Percentiles rank a stretch among this genome's conserved stretches.
Conservation (phyloP, 2,329 filamentous ascomycete genomes). For the Sporothrix humicola region DNA sequence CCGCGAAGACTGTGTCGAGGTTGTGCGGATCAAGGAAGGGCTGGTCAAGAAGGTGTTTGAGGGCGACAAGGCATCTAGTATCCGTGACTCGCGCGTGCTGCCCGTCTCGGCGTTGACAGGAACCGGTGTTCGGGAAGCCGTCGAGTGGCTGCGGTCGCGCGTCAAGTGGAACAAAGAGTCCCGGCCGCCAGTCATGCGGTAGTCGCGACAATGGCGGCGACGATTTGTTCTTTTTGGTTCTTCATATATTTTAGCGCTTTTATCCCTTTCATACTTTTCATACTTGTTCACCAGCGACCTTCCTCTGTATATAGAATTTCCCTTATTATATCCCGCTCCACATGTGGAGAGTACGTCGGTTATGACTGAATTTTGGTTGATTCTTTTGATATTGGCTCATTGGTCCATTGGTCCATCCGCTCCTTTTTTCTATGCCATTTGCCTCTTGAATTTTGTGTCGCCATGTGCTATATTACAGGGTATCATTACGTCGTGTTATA, state of each 20-base stretch:
- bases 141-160: slow-evolving; percentile 93
- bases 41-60: slow-evolving; percentile 95
- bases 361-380: slow-evolving; percentile 16
- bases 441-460: not conserved
- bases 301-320: slow-evolving; percentile 15
- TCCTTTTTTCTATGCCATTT: slow-evolving; percentile 23
- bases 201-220: slow-evolving; percentile 36
- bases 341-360: not conserved
- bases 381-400: not conserved
- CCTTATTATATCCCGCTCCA: slow-evolving; percentile 16
- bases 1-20: slow-evolving; percentile 94
- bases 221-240: not conserved
- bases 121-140: slow-evolving; percentile 86
- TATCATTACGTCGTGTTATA: slow-evolving; percentile 37
- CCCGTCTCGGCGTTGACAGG: slow-evolving; percentile 90
- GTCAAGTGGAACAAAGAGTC: slow-evolving; percentile 97
- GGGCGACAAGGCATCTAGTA: slow-evolving; percentile 83
- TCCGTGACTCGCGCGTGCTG: slow-evolving; percentile 88
- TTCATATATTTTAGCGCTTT: not conserved
- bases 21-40: slow-evolving; percentile 95
- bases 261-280: not conserved
- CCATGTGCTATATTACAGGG: slow-evolving; percentile 35
- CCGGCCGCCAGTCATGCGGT: slow-evolving; percentile 91
- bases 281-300: not conserved
- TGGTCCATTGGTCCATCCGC: not conserved